Percentiles rank a stretch among this genome's conserved stretches.
These are phyloP conservation scores for Gastrolobium villosum DNA, from an alignment of 306 rosid genomes.

Conservation along the genomic window DNA sequence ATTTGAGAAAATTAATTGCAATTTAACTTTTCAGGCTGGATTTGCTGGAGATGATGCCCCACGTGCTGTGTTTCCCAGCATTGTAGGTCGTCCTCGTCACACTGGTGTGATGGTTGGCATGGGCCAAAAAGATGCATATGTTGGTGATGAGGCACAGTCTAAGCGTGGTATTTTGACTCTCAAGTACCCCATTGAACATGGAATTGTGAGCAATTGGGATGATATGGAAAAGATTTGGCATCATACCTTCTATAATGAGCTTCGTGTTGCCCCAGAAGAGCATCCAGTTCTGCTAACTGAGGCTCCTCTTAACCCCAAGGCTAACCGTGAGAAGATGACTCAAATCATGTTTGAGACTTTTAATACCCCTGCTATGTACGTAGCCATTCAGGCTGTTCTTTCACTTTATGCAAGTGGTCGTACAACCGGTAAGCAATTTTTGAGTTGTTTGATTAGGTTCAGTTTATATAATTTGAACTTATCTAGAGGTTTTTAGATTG, in stretches of 20 bases:
- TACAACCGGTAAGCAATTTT: constrained; percentile 82
- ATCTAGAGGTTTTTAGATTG: constrained; percentile 2
- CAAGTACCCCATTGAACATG: constrained; percentile 97
- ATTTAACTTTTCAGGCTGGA: constrained; percentile 75
- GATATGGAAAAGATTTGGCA: constrained; percentile 99
- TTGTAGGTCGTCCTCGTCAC: constrained; percentile 99
- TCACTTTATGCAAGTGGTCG: constrained; percentile 99
- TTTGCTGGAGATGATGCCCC: constrained; percentile 99
- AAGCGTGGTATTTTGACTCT: constrained; percentile 96
- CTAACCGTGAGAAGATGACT: constrained; percentile 99
- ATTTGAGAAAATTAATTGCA: constrained; percentile 26
- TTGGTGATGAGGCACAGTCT: constrained; percentile 99
- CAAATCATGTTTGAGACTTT: constrained; percentile 99
- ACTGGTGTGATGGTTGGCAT: constrained; percentile 99
- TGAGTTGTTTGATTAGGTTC: constrained; percentile 26
- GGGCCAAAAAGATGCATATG: constrained; percentile 99
- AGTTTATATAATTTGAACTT: constrained; percentile 29
- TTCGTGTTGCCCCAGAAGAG: constrained; percentile 99
- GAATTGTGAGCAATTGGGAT: constrained; percentile 99
- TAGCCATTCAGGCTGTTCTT: constrained; percentile 99
- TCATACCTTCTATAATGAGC: constrained; percentile 98
- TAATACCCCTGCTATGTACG: constrained; percentile 98
- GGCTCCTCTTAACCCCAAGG: constrained; percentile 99
- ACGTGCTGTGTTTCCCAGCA: constrained; percentile 98
- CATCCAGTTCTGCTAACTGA: constrained; percentile 98